phyloP scores from a whole-genome alignment of 768 basidiomycete genomes.

The Porphyrellus cyaneotinctus region DNA sequence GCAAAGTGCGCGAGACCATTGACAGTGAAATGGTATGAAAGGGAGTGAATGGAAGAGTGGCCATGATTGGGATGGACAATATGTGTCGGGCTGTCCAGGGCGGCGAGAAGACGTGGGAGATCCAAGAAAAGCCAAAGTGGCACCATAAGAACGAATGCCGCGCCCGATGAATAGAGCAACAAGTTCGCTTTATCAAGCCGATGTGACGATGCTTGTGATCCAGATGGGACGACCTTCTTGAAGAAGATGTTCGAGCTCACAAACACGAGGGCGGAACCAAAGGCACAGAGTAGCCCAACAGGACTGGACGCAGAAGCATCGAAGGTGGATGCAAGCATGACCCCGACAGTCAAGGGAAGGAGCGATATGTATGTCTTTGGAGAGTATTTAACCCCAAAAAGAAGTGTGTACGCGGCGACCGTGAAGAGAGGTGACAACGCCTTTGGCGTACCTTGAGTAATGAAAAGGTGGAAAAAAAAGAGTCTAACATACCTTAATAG shows the following conservation, averaged over 20 bases:
- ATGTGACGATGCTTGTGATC: constrained; percentile 49
- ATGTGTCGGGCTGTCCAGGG: constrained; percentile 38
- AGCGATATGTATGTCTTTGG: constrained; percentile 88
- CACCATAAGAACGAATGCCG: constrained; percentile 94
- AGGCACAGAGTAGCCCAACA: constrained; percentile 88
- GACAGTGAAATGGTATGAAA: constrained; percentile 80
- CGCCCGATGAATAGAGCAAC: constrained; percentile 87
- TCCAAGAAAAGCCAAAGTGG: constrained; percentile 94
- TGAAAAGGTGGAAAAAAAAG: neutral
- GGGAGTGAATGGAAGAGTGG: constrained; percentile 52
- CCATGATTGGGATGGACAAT: constrained; percentile 44
- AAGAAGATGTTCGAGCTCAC: constrained; percentile 99
- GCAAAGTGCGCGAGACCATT: constrained; percentile 96
- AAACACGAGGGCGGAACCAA: constrained; percentile 95
- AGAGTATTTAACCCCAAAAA: constrained; percentile 94
- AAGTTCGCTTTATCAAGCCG: constrained; percentile 98
- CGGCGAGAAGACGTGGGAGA: constrained; percentile 59
- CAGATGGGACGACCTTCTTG: constrained; percentile 91
- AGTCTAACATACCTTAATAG: constrained; percentile 76
- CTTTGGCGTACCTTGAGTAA: constrained; percentile 39
- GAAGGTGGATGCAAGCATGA: constrained; percentile 96
- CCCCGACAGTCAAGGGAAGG: constrained; percentile 90
- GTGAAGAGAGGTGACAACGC: constrained; percentile 97
- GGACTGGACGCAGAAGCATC: constrained; percentile 85
- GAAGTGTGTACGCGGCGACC: constrained; percentile 88